Evolutionary conservation across 495 filamentous ascomycete genomes (phyloP).

Genomic region (Hyphodiscus hymeniophilus): DNA sequence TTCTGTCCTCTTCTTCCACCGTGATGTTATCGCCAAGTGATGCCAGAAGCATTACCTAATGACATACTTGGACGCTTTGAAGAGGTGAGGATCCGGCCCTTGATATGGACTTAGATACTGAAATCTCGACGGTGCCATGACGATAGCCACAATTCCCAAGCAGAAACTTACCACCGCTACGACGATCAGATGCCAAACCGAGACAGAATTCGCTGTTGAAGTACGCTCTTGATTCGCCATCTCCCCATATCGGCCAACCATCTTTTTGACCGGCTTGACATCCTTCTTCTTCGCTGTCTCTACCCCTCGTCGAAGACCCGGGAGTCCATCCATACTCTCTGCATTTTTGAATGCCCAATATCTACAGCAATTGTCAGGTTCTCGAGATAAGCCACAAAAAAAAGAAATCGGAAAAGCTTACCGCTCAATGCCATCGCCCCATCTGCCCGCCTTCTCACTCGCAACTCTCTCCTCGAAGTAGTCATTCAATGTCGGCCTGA

Average conservation of each 20-base stretch:
- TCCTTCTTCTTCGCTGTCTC: constrained; percentile 31
- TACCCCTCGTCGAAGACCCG: constrained; percentile 36
- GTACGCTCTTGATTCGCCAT: not conserved
- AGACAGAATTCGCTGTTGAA: not conserved
- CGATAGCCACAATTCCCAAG: not conserved
- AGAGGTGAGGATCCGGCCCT: too few species aligned
- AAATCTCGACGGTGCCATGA: not conserved
- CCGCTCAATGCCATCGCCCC: constrained; percentile 42
- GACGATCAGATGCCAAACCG: not conserved
- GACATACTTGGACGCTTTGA: too few species aligned
- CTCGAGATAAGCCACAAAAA: not conserved
- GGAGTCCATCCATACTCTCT: constrained; percentile 45
- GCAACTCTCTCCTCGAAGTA: constrained; percentile 36
- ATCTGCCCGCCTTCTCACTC: constrained; percentile 32
- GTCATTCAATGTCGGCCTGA: constrained; percentile 38
- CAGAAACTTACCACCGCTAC: constrained; percentile 5
- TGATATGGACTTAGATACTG: too few species aligned
- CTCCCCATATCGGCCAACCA: constrained; percentile 29
- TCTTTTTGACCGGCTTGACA: constrained; percentile 43
- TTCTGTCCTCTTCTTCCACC: too few species aligned
- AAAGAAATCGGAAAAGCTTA: constrained; percentile 14
- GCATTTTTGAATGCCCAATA: constrained; percentile 52
- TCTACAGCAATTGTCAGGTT: too few species aligned
- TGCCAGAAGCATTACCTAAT: too few species aligned
- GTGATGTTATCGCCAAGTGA: too few species aligned